These are phyloP conservation scores for Uncinocarpus reesii DNA, from an alignment of 2,329 filamentous ascomycete species.

Conservation along the genomic window DNA sequence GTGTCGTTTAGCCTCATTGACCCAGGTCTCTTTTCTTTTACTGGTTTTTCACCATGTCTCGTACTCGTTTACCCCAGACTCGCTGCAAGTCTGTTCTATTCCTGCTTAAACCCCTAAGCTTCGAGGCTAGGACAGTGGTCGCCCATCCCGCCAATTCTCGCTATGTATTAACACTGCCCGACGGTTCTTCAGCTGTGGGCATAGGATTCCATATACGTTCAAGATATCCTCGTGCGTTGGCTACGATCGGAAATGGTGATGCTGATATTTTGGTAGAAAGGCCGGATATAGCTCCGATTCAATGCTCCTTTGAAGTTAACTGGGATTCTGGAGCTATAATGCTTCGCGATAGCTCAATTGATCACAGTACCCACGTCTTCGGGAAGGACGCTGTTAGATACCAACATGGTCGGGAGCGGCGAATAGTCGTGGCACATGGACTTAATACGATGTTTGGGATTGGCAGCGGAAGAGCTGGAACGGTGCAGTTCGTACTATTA, in stretches of 20 bases:
- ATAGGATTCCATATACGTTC: constrained; percentile 12
- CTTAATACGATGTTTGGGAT: constrained; percentile 1
- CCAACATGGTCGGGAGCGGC: not conserved
- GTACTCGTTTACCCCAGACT: not conserved
- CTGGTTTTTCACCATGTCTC: not conserved
- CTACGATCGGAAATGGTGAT: constrained; percentile 15
- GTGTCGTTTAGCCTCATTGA: too few species aligned
- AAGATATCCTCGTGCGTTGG: constrained; percentile 10
- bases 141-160: constrained; percentile 10
- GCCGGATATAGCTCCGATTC: constrained; percentile 16
- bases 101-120: constrained; percentile 6
- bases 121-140: constrained; percentile 7
- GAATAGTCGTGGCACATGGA: not conserved
- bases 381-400: not conserved
- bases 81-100: constrained; percentile 2
- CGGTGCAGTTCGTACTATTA: not conserved
- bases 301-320: constrained; percentile 20
- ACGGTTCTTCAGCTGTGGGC: not conserved
- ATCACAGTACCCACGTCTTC: constrained; percentile 3
- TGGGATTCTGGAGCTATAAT: constrained; percentile 5
- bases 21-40: not conserved
- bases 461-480: not conserved
- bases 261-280: constrained; percentile 16
- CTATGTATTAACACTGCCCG: constrained; percentile 4
- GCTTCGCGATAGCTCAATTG: constrained; percentile 6